A percentile compares a stretch with the other conserved stretches of the same genome.
These are phyloP conservation scores for Dryas integrifolia DNA, from an alignment of 331 rosid species.

Conservation along the genomic window DNA sequence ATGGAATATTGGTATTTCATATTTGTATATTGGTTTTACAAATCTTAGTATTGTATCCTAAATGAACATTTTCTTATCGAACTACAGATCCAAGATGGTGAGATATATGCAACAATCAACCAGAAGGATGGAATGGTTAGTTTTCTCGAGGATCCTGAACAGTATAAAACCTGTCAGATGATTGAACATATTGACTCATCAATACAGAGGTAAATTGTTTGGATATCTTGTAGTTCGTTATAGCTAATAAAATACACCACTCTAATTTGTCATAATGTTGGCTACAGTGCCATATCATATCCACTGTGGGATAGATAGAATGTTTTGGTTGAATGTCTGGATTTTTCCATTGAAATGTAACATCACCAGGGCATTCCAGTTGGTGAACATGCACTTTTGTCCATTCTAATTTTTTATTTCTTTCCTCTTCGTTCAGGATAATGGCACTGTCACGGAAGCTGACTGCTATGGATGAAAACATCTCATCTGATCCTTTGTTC, in stretches of 20 bases:
- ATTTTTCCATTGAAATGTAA: background rate
- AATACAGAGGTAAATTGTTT: constrained; percentile 54
- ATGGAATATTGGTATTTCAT: background rate
- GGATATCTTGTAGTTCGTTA: background rate
- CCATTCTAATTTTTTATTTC: background rate
- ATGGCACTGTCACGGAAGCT: constrained; percentile 70
- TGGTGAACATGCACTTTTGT: background rate
- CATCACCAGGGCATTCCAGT: background rate
- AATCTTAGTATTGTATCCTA: constrained; percentile 14
- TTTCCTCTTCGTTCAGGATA: constrained; percentile 38
- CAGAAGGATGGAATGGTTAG: constrained; percentile 94
- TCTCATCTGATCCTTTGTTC: constrained; percentile 62
- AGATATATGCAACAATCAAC: constrained; percentile 75
- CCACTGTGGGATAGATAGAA: background rate
- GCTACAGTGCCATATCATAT: background rate
- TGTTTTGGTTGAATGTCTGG: background rate
- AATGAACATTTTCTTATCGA: constrained; percentile 12
- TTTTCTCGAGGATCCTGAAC: constrained; percentile 86
- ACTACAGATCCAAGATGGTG: constrained; percentile 76
- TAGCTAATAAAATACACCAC: background rate
- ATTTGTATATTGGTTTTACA: background rate
- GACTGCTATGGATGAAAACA: constrained; percentile 55
- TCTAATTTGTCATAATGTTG: constrained; percentile 1
- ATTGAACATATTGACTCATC: constrained; percentile 70
- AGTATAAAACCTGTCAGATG: constrained; percentile 70